Evolutionary conservation across 345 rosid species (phyloP), one percentile per base, ranked within the genome.

Genomic region (Capsella bursapastoris): DNA sequence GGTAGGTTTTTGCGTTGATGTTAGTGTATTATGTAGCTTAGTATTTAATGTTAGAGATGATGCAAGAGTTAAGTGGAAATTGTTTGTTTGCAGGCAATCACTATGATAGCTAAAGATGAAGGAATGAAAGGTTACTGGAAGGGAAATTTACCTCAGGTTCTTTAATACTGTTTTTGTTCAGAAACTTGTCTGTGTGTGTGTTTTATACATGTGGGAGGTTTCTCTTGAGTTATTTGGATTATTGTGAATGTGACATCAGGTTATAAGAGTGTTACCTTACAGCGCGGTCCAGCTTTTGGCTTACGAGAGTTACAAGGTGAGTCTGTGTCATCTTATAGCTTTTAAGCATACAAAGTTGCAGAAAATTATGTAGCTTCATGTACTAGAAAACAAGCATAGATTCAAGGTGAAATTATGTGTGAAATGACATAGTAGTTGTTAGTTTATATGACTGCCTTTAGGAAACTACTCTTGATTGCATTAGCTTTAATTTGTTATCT

Each of bases 91-190:
- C 79, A 95, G 98, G 99, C 99, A 29, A 83, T 89, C 15, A 62
- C 84, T 55, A 44, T 88, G 83, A 86, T 92, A 74, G 92, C 89
- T 47, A 90, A 92, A 81, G 96, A 95, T 71, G 97, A 89, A 78
- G 99, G 99, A 64, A 49, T 95, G 12, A 95, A 89, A 83, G 98
- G 99, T n/a, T 95, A 90, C 58, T 90, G 99, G 99, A 95, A 95
- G 72, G 99, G 98, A 72, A 95, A 95, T 79, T 88, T 95, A 59
- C 99, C 99, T 28, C 99, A 95, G 98, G 97, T 91, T 47, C 72
- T 35, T 38, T 58, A 55, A 12, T 43, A 15, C 68, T 75, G 49
- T 49, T 70, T 53, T 3, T 12, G n/a, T 22, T 72, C 74, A 9
- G n/a, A 47, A 43, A 47, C 18, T 65, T 32, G 10, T 22, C 25